Evolutionary conservation across 257 asterid species (phyloP).

Genomic region (Jacaranda mimosifolia): DNA sequence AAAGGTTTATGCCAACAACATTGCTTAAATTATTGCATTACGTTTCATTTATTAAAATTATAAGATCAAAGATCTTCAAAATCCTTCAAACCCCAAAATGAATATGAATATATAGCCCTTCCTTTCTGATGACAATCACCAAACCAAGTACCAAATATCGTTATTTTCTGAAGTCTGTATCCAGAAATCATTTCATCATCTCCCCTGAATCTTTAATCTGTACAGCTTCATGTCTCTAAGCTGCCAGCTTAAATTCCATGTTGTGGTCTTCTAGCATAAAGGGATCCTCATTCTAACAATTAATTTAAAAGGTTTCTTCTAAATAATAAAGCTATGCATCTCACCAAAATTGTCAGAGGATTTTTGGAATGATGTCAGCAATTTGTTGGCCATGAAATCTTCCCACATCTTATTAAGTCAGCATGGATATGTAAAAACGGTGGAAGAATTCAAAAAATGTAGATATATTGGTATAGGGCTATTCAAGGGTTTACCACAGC

Average conservation of each 20-base stretch:
- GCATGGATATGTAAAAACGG: neutral
- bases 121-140: neutral
- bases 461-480: neutral
- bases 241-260: neutral
- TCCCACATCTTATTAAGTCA: neutral
- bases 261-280: conserved; percentile 5
- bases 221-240: neutral
- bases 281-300: neutral
- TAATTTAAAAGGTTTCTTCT: neutral
- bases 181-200: neutral
- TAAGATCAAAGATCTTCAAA: neutral
- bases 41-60: neutral
- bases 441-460: neutral
- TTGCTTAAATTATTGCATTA: neutral
- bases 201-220: neutral
- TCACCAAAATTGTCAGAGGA: neutral
- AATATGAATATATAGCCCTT: neutral
- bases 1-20: neutral
- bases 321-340: neutral
- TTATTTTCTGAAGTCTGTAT: neutral
- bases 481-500: neutral
- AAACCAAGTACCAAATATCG: neutral
- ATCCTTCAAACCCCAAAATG: conserved; percentile 21
- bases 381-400: neutral
- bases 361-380: neutral